Evolutionary conservation across 495 filamentous ascomycete species (phyloP).

Genomic region (Hyphodiscus hymeniophilus): DNA sequence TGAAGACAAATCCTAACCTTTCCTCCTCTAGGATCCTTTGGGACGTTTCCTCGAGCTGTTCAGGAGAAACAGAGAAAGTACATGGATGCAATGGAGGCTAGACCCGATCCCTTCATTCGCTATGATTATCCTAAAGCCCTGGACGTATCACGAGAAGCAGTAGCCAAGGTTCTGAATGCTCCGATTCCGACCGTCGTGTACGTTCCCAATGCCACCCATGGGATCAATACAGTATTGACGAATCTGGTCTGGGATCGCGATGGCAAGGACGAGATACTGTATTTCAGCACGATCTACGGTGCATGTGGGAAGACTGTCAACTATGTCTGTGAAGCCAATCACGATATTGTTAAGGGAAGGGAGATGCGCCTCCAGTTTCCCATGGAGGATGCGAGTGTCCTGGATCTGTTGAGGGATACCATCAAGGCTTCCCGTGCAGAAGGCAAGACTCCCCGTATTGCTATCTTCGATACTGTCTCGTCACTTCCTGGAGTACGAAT

Average conservation of each 20-base stretch:
- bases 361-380: slow-evolving; percentile 46
- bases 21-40: slow-evolving; percentile 59
- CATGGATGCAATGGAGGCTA: slow-evolving; percentile 53
- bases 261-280: slow-evolving; percentile 52
- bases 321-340: slow-evolving; percentile 52
- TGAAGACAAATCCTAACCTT: background rate
- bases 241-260: slow-evolving; percentile 49
- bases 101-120: slow-evolving; percentile 67
- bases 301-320: slow-evolving; percentile 62
- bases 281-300: slow-evolving; percentile 62
- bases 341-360: slow-evolving; percentile 29
- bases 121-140: slow-evolving; percentile 50
- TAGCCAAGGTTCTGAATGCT: slow-evolving; percentile 56
- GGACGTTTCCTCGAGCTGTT: slow-evolving; percentile 58
- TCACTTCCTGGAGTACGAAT: slow-evolving; percentile 68
- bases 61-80: slow-evolving; percentile 45
- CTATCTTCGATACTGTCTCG: slow-evolving; percentile 73
- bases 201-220: slow-evolving; percentile 74
- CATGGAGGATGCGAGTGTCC: slow-evolving; percentile 47
- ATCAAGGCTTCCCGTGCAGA: slow-evolving; percentile 33
- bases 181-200: slow-evolving; percentile 60
- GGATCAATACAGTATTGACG: slow-evolving; percentile 70
- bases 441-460: slow-evolving; percentile 45
- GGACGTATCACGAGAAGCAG: slow-evolving; percentile 50
- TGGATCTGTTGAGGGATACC: slow-evolving; percentile 39